Percentiles rank a stretch among this genome's conserved stretches.
Evolutionary conservation across 164 flowering plant species (phyloP).

Genomic region (Saururus chinensis): DNA sequence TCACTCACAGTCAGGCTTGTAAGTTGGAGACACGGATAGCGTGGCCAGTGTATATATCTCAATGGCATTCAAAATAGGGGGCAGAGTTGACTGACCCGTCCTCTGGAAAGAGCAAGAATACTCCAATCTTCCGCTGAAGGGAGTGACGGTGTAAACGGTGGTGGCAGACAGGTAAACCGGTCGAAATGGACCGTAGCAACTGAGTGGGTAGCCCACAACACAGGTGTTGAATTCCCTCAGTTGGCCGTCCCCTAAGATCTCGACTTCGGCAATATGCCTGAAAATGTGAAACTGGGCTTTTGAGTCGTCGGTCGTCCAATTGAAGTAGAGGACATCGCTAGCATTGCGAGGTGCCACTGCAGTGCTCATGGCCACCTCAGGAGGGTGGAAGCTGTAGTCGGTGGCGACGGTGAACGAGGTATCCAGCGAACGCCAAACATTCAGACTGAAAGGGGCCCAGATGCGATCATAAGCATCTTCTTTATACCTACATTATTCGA

Average conservation of each 20-base stretch:
- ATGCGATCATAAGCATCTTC: constrained; percentile 2
- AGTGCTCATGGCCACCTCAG: not conserved
- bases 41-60: constrained; percentile 20
- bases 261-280: constrained; percentile 31
- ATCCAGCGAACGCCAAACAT: not conserved
- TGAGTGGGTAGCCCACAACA: constrained; percentile 6
- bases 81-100: constrained; percentile 24
- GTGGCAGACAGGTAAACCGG: constrained; percentile 3
- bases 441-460: not conserved
- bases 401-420: not conserved
- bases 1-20: not conserved
- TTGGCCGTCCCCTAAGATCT: constrained; percentile 9
- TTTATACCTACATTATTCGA: too few species aligned
- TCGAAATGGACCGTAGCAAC: constrained; percentile 4
- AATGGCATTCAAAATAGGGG: constrained; percentile 39
- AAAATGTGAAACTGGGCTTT: constrained; percentile 12
- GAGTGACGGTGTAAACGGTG: constrained; percentile 1
- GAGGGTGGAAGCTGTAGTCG: not conserved
- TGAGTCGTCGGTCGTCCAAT: not conserved
- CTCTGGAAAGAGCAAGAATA: constrained; percentile 5
- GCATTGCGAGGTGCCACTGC: not conserved
- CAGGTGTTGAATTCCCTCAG: constrained; percentile 21
- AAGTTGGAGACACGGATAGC: constrained; percentile 14
- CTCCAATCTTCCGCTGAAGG: not conserved
- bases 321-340: not conserved